Percentiles rank a stretch among this genome's conserved stretches.
Conservation (phyloP, 1,139 yeast genomes). For the Pichia sp. region DNA sequence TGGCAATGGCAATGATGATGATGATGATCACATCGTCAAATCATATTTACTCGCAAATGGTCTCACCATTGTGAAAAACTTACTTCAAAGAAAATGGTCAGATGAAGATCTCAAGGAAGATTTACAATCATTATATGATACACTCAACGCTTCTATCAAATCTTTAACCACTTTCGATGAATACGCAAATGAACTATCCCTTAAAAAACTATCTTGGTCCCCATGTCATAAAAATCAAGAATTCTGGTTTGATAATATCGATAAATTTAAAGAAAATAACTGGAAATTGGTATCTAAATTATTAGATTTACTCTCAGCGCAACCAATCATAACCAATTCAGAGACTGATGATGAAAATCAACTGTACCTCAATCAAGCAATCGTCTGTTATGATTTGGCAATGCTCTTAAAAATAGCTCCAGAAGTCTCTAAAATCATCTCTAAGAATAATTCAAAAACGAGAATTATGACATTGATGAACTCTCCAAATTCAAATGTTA, state of each 20-base stretch:
- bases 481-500: conserved; percentile 77
- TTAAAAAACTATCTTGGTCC: conserved; percentile 76
- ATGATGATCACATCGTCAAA: conserved; percentile 36
- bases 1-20: neutral
- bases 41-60: conserved; percentile 75
- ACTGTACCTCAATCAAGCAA: conserved; percentile 39
- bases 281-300: conserved; percentile 55
- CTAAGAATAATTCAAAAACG: conserved; percentile 52
- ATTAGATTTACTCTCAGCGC: conserved; percentile 25
- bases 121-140: conserved; percentile 48
- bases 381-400: conserved; percentile 69
- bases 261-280: conserved; percentile 67
- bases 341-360: conserved; percentile 22
- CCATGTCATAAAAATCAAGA: conserved; percentile 87
- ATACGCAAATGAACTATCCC: conserved; percentile 75
- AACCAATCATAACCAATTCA: conserved; percentile 33
- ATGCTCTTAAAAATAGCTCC: conserved; percentile 62
- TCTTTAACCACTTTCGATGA: conserved; percentile 90
- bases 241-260: conserved; percentile 83
- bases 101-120: conserved; percentile 87
- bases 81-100: conserved; percentile 85
- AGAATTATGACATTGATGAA: conserved; percentile 82
- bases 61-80: conserved; percentile 55
- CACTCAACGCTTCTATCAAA: conserved; percentile 64
- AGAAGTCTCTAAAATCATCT: conserved; percentile 44